Percentiles rank a stretch among this genome's conserved stretches.
phyloP scores from a whole-genome alignment of 2,329 filamentous ascomycete genomes.

The Fusarium fujikuroi region DNA sequence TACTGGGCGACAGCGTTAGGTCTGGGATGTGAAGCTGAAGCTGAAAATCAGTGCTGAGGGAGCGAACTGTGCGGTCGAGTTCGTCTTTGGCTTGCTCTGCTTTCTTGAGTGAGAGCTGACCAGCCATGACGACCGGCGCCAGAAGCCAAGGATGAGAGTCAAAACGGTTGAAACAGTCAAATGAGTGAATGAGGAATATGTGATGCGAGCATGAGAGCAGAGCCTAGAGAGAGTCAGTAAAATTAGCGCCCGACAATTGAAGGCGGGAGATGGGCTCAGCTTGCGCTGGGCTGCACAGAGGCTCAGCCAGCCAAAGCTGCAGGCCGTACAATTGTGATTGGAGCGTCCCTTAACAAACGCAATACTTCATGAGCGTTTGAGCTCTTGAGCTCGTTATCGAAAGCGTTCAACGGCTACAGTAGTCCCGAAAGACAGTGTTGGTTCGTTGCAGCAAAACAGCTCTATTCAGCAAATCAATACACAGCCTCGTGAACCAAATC shows the following conservation, averaged over 20 bases:
- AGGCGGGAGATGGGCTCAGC: constrained; percentile 1
- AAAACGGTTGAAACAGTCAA: not conserved
- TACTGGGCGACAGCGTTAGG: constrained; percentile 41
- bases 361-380: not conserved
- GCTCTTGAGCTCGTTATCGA: not conserved
- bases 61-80: constrained; percentile 40
- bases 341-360: not conserved
- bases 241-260: not conserved
- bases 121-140: constrained; percentile 30
- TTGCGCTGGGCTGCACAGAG: not conserved
- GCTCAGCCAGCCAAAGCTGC: not conserved
- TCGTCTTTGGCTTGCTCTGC: constrained; percentile 26
- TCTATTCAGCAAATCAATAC: not conserved
- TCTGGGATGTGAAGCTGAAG: constrained; percentile 42
- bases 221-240: not conserved
- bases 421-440: not conserved
- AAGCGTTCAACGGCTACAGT: not conserved
- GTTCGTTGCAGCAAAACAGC: not conserved
- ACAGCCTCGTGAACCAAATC: constrained; percentile 1
- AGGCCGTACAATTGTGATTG: not conserved
- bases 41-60: constrained; percentile 43
- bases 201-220: not conserved
- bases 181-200: not conserved
- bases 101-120: not conserved
- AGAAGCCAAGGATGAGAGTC: not conserved